These are phyloP conservation scores for Puccinia horiana DNA, from an alignment of 1,284 basidiomycete species.

Conservation along the genomic window DNA sequence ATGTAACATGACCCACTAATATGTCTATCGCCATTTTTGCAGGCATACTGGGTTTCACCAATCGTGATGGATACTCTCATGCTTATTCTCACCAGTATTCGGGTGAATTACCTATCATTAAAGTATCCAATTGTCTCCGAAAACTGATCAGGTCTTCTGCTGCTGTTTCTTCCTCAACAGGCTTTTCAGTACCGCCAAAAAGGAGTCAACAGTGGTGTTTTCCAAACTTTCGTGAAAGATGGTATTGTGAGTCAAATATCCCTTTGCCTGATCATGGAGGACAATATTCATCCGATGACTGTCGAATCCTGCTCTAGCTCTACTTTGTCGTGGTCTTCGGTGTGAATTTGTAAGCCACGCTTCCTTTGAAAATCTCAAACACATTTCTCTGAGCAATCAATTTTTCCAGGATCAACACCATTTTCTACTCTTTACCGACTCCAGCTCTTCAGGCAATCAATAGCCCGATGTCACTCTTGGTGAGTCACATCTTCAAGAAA, in stretches of 20 bases:
- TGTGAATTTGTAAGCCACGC: slow-evolving; percentile 37
- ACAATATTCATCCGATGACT: not conserved
- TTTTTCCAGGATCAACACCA: slow-evolving; percentile 44
- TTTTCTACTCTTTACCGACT: slow-evolving; percentile 45
- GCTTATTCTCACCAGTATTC: slow-evolving; percentile 42
- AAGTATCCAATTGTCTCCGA: not conserved
- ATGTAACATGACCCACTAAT: not conserved
- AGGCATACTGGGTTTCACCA: slow-evolving; percentile 50
- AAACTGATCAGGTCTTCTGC: not conserved
- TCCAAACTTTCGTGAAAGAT: slow-evolving; percentile 47
- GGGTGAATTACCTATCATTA: slow-evolving; percentile 4
- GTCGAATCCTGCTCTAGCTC: not conserved
- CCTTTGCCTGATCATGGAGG: not conserved
- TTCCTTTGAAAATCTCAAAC: not conserved
- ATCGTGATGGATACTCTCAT: slow-evolving; percentile 49
- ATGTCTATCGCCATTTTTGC: not conserved
- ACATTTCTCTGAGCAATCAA: not conserved
- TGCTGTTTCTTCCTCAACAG: not conserved
- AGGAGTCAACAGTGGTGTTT: slow-evolving; percentile 43
- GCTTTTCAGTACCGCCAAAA: slow-evolving; percentile 43
- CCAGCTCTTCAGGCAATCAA: slow-evolving; percentile 49
- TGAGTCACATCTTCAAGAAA: not conserved
- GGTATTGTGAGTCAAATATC: slow-evolving; percentile 34
- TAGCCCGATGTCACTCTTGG: slow-evolving; percentile 49
- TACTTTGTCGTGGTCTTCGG: slow-evolving; percentile 47